phyloP scores from a whole-genome alignment of 257 asterid genomes.

The Capsicum pubescens region DNA sequence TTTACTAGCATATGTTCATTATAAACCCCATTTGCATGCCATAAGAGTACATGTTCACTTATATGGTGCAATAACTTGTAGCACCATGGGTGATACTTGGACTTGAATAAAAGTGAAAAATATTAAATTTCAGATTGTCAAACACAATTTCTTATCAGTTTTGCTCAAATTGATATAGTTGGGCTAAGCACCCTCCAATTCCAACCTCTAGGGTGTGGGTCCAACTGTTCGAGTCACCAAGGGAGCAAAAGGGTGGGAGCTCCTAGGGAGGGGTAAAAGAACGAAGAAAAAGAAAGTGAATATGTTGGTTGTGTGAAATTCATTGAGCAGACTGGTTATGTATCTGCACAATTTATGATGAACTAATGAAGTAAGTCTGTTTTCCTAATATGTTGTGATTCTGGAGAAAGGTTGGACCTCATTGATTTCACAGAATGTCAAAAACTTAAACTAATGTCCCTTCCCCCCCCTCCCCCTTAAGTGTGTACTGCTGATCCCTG shows the following conservation, averaged over 20 bases:
- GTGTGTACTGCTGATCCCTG: conserved; percentile 35
- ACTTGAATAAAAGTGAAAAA: background rate
- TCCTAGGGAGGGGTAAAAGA: background rate
- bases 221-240: background rate
- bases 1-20: background rate
- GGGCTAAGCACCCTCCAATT: background rate
- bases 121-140: conserved; percentile 7
- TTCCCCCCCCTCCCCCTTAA: conserved; percentile 24
- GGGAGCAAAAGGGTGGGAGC: background rate
- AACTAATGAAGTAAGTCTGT: conserved; percentile 15
- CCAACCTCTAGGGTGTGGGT: background rate
- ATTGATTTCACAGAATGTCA: background rate
- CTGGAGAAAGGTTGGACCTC: conserved; percentile 17
- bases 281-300: background rate
- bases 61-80: background rate
- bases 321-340: conserved; percentile 18
- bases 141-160: conserved; percentile 4
- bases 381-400: conserved; percentile 20
- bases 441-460: conserved; percentile 20
- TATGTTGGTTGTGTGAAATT: background rate
- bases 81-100: background rate
- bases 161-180: conserved; percentile 2
- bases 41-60: conserved; percentile 11
- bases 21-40: conserved; percentile 3
- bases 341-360: background rate